Evolutionary conservation across 441 rosid genomes (phyloP), one percentile per base, ranked within the genome.

Genomic region (Raphanus hybrid): DNA sequence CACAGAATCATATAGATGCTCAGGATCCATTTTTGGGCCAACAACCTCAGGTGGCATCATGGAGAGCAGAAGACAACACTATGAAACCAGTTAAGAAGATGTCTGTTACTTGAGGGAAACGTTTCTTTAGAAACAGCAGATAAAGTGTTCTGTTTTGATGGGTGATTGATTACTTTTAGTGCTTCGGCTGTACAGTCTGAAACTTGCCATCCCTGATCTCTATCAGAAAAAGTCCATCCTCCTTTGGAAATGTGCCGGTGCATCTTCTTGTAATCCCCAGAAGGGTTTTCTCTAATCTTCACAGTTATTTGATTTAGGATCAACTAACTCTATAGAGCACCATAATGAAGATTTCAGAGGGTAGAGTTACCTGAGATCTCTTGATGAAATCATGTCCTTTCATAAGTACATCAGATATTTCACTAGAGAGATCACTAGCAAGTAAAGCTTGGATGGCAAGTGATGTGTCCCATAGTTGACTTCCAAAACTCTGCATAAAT

Each of bases 161-260:
- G 4, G 34, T 29, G 34, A 5, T 29, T 29, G 1, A 48, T 58
- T 69, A 74, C 82, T 83, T 88, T 88, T 1, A 88, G 52, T 5
- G 87, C 92, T 85, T 88, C 92, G 27, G 80, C 78, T 3, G 90
- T 88, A 75, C 92, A 85, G 55, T 88, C 92, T n/a, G 88, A 88
- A 63, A 87, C 89, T 80, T 88, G 92, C 92, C 89, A 85, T 9
- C 90, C 90, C 29, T 88, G 90, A 68, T 87, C 92, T 81, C 81
- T 86, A 45, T 68, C 80, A 1, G 90, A 82, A 5, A 88, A 83
- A 20, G 92, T 84, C 90, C 90, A 87, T 15, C 85, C 80, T 26
- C 91, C 93, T 83, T 87, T 86, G 5, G 86, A 83, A 16, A 68
- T 85, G 37, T 87, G 89, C 54, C 89, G 69, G 8, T 87, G 86